phyloP scores from a whole-genome alignment of 164 flowering plant genomes.

The grape (Vitis vinifera) region DNA sequence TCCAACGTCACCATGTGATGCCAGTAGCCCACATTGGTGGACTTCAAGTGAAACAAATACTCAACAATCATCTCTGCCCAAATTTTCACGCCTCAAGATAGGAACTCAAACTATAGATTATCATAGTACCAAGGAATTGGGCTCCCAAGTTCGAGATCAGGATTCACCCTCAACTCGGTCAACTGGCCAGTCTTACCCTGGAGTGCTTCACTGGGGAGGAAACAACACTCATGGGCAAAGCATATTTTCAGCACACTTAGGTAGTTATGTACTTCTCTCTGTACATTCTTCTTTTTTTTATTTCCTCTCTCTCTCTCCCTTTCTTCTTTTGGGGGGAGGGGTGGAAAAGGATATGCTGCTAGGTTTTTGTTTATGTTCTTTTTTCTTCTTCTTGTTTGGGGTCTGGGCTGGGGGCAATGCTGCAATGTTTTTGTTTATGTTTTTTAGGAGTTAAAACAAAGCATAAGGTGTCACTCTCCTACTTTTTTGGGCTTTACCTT shows the following conservation, averaged over 20 bases:
- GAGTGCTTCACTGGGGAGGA: conserved; percentile 18
- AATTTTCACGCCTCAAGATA: conserved; percentile 21
- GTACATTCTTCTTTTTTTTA: background rate
- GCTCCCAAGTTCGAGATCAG: conserved; percentile 25
- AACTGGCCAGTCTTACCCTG: conserved; percentile 32
- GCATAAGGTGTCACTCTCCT: no score
- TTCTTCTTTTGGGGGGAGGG: no score
- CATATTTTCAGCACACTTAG: conserved; percentile 16
- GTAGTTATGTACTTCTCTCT: background rate
- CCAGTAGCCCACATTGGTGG: conserved; percentile 5
- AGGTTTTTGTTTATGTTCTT: no score
- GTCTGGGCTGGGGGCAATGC: no score
- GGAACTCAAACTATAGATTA: conserved; percentile 12
- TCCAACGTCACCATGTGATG: conserved; percentile 2
- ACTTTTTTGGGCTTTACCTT: no score
- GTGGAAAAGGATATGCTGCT: no score
- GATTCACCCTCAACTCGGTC: conserved; percentile 36
- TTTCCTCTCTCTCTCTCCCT: background rate
- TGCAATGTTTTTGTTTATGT: no score
- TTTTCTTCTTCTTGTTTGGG: no score
- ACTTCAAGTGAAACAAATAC: conserved; percentile 14
- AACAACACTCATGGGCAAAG: conserved; percentile 8
- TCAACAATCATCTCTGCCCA: conserved; percentile 18
- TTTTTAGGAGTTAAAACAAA: no score
- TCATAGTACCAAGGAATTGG: conserved; percentile 11